Conservation (phyloP, 257 asterid genomes). For the Penstemon newberryi region DNA sequence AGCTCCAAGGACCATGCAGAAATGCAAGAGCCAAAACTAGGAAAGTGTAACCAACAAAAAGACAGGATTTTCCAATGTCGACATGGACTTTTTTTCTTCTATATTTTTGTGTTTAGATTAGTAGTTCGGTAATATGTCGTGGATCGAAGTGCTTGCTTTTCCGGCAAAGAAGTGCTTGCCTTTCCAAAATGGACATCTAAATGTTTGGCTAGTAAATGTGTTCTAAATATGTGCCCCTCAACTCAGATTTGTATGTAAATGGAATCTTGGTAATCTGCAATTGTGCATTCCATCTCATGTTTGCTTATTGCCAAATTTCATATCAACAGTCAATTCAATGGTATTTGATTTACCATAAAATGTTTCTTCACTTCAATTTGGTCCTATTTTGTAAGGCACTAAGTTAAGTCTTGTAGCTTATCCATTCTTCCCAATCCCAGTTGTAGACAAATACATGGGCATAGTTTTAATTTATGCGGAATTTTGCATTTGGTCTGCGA, state of each 20-base stretch:
- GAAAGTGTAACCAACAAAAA: not conserved
- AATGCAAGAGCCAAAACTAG: conserved; percentile 59
- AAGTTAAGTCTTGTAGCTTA: no score
- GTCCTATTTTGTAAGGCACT: no score
- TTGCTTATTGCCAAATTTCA: conserved; percentile 14
- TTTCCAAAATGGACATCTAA: conserved; percentile 28
- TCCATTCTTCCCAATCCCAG: no score
- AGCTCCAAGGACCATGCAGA: conserved; percentile 83
- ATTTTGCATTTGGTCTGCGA: no score
- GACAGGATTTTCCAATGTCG: conserved; percentile 13
- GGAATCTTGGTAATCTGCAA: conserved; percentile 23
- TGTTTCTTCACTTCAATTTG: no score
- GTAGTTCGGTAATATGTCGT: conserved; percentile 22
- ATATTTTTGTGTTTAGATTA: conserved; percentile 8
- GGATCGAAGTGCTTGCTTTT: conserved; percentile 30
- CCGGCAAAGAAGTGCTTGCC: conserved; percentile 19
- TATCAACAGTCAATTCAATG: not conserved
- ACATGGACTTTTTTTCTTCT: conserved; percentile 8
- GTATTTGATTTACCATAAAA: no score
- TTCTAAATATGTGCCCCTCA: conserved; percentile 22
- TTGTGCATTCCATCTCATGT: not conserved
- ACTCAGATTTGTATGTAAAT: conserved; percentile 33
- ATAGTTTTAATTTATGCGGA: no score
- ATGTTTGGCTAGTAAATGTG: conserved; percentile 34
- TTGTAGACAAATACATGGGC: no score